Conservation (phyloP, 352 stramenopile genomes). For the Blastocystis sp. region DNA sequence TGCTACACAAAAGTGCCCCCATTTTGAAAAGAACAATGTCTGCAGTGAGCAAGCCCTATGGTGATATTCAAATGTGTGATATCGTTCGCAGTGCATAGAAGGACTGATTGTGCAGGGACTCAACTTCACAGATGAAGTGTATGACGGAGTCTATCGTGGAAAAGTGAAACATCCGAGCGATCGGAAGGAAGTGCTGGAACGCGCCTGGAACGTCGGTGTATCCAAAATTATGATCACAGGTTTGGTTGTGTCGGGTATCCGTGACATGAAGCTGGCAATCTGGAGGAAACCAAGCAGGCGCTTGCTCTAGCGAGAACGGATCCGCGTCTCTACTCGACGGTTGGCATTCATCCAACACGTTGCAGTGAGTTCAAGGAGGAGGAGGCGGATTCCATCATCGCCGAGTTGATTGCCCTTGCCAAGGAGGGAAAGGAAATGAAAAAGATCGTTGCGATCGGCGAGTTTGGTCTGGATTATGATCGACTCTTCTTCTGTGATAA, state of each 20-base stretch:
- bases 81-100: background rate
- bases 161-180: slow-evolving; percentile 42
- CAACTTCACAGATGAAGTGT: slow-evolving; percentile 57
- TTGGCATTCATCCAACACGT: slow-evolving; percentile 68
- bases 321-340: slow-evolving; percentile 49
- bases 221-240: slow-evolving; percentile 57
- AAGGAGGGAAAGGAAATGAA: slow-evolving; percentile 61
- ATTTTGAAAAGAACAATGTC: background rate
- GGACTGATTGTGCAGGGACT: background rate
- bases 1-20: background rate
- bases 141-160: slow-evolving; percentile 40
- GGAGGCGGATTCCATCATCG: slow-evolving; percentile 43
- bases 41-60: background rate
- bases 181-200: slow-evolving; percentile 14
- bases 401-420: slow-evolving; percentile 9
- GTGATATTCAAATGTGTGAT: slow-evolving; percentile 44
- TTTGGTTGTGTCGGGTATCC: background rate
- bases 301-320: slow-evolving; percentile 14
- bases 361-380: slow-evolving; percentile 71
- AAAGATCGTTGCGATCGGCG: slow-evolving; percentile 73
- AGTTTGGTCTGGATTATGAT: slow-evolving; percentile 77
- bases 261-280: slow-evolving; percentile 49
- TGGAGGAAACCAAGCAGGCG: slow-evolving; percentile 20
- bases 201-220: slow-evolving; percentile 53
- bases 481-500: slow-evolving; percentile 74